Base-by-base conservation (phyloP, 2,329 filamentous ascomycete species). In the Thielaviopsis punctulata region DNA sequence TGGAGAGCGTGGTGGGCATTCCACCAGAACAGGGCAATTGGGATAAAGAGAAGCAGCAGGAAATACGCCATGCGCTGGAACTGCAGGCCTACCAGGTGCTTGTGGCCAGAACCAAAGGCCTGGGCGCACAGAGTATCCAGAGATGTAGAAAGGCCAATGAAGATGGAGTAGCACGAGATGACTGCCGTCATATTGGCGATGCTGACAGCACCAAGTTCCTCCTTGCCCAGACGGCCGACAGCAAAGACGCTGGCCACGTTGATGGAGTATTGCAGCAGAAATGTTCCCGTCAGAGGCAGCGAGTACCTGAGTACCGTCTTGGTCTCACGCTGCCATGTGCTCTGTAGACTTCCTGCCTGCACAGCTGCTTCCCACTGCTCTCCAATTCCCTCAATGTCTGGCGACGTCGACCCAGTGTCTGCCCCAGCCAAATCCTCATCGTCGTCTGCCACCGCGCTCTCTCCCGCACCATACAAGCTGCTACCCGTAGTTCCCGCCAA, bases 61-160 rank as follows among this genome's bases (percentile, higher is more conserved):
- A 92, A 89, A 62, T 73, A 83, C 1, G 85, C 71, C 85, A 90
- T 90, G 53, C 85, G 75, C 66, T 92, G 84, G 57, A 86, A 74
- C 60, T 92, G 86, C 52, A 92, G 65, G 1, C 86, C 86, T 10
- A 96, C 90, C 4, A 96, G 76, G 59, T 89, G 84, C 62, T 84
- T 93, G 63, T 84, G 84, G 0, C 90, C 90, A 0, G 86, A 93
- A 2, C 92, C 90, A 62, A 93, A 96, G 0, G 92, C 90, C 65
- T 96, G 90, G 0, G 90, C 79, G 64, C 90, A 95, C 2, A 96
- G 78, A 0, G 90, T 96, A 66, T 96, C 90, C 36, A 96, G 72
- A 57, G 83, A 86, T 4, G 90, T 96, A 1, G 88, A 83, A 13
- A 96, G 73, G n/a, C 88, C 84, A 62, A 88, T 84, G 62, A 86